Evolutionary conservation across 495 filamentous ascomycete genomes (phyloP).

Genomic region (Penicillium parvum): DNA sequence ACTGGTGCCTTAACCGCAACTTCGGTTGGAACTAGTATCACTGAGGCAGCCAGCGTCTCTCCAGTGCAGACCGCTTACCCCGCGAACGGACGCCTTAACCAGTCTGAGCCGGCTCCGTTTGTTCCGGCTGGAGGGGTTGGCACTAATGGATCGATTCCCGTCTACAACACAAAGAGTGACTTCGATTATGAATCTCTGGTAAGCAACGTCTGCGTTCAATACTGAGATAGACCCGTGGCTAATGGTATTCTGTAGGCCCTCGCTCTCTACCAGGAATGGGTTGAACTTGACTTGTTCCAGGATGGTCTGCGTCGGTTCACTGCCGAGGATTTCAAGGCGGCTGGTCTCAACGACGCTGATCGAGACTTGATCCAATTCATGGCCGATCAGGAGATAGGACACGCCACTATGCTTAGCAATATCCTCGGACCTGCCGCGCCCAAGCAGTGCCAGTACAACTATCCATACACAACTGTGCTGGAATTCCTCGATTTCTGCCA

Average conservation of each 20-base stretch:
- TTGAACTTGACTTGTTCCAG: slow-evolving; percentile 85
- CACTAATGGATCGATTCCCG: slow-evolving; percentile 70
- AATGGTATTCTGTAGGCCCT: too few species aligned
- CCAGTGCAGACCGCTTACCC: slow-evolving; percentile 59
- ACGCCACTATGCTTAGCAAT: slow-evolving; percentile 74
- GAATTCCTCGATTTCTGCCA: slow-evolving; percentile 87
- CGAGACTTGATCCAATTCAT: slow-evolving; percentile 74
- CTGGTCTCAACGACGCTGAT: slow-evolving; percentile 64
- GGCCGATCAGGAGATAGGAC: slow-evolving; percentile 80
- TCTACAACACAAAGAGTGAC: slow-evolving; percentile 67
- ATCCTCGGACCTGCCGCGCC: slow-evolving; percentile 70
- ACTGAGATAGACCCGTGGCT: slow-evolving; percentile 27
- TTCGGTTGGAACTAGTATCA: slow-evolving; percentile 46
- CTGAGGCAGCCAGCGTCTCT: slow-evolving; percentile 34
- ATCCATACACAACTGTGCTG: slow-evolving; percentile 69
- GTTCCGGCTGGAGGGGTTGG: slow-evolving; percentile 71
- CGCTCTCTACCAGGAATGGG: slow-evolving; percentile 77
- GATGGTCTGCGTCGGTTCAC: slow-evolving; percentile 69
- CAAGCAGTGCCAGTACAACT: slow-evolving; percentile 74
- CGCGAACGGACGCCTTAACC: slow-evolving; percentile 61
- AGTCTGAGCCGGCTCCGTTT: slow-evolving; percentile 66
- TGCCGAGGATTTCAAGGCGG: slow-evolving; percentile 62
- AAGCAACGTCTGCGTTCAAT: slow-evolving; percentile 4
- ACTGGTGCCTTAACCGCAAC: slow-evolving; percentile 55
- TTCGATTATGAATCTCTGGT: slow-evolving; percentile 71